Evolutionary conservation across 495 filamentous ascomycete genomes (phyloP).

Genomic region (Penicillium macrosclerotiorum): DNA sequence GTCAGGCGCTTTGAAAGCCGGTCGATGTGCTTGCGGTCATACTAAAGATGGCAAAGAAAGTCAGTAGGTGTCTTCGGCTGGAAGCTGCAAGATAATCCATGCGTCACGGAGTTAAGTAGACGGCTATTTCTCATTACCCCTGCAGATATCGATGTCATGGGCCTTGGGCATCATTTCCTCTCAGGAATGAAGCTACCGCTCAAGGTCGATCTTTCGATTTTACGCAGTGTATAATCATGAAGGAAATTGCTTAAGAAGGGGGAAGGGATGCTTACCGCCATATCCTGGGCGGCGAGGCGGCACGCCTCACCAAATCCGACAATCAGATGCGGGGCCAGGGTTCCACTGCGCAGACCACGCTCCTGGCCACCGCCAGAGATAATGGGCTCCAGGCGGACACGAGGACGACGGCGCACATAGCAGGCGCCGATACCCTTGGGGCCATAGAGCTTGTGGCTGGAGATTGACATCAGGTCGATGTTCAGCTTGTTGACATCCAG

Average conservation of each 20-base stretch:
- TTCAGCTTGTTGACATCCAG: slow-evolving; percentile 96
- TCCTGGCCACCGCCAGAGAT: slow-evolving; percentile 97
- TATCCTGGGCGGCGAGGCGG: slow-evolving; percentile 82
- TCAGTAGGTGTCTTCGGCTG: slow-evolving; percentile 32
- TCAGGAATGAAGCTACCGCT: slow-evolving; percentile 40
- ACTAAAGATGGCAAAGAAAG: slow-evolving; percentile 51
- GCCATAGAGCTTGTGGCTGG: slow-evolving; percentile 98
- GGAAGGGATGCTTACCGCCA: slow-evolving; percentile 65
- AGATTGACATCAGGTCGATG: slow-evolving; percentile 97
- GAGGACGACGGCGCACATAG: slow-evolving; percentile 85
- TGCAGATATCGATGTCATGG: slow-evolving; percentile 52
- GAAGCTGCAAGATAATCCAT: too few relatives aligned
- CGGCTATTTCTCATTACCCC: slow-evolving; percentile 56
- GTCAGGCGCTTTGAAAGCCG: slow-evolving; percentile 78
- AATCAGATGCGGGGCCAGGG: slow-evolving; percentile 81
- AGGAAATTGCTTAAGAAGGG: slow-evolving; percentile 7
- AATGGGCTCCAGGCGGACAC: slow-evolving; percentile 91
- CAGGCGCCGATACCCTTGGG: slow-evolving; percentile 97
- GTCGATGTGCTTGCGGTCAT: slow-evolving; percentile 82
- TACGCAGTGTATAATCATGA: slow-evolving; percentile 57
- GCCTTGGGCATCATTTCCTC: slow-evolving; percentile 34
- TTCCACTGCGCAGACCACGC: slow-evolving; percentile 89
- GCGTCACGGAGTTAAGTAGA: too few relatives aligned
- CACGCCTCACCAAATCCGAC: slow-evolving; percentile 97
- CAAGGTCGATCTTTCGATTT: slow-evolving; percentile 53